These are phyloP conservation scores for Russula foetens DNA, from an alignment of 768 basidiomycete genomes.

Conservation along the genomic window DNA sequence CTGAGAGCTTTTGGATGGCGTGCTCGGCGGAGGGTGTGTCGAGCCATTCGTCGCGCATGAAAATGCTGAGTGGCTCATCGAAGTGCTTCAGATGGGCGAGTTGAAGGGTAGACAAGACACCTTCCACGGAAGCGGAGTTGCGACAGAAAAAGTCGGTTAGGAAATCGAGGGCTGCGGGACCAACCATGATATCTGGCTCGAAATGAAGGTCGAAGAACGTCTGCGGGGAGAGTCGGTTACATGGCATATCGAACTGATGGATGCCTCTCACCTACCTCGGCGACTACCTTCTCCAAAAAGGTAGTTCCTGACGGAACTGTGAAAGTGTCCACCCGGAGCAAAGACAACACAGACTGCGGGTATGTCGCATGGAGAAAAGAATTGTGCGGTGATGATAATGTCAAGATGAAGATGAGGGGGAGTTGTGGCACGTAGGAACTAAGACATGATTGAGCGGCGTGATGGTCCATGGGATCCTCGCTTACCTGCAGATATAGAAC, in stretches of 20 bases:
- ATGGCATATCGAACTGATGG: neutral
- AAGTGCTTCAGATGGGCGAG: conserved; percentile 68
- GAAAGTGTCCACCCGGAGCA: conserved; percentile 47
- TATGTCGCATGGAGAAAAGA: conserved; percentile 52
- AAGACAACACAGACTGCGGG: conserved; percentile 48
- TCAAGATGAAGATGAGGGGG: conserved; percentile 58
- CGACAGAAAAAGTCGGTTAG: conserved; percentile 50
- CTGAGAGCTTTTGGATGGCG: conserved; percentile 11
- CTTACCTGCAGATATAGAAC: conserved; percentile 63
- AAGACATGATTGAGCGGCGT: neutral
- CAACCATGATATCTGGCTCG: conserved; percentile 52
- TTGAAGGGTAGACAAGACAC: conserved; percentile 51
- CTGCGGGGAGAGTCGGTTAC: conserved; percentile 25
- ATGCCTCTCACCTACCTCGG: conserved; percentile 35
- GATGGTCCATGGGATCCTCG: neutral
- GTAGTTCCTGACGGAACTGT: conserved; percentile 39
- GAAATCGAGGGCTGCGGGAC: conserved; percentile 47
- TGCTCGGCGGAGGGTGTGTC: conserved; percentile 1
- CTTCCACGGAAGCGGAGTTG: conserved; percentile 50
- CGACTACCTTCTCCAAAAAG: conserved; percentile 46
- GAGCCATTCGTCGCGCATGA: conserved; percentile 28
- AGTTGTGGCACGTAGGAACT: conserved; percentile 43
- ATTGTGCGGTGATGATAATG: conserved; percentile 46
- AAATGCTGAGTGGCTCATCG: conserved; percentile 45
- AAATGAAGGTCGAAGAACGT: conserved; percentile 59